A percentile compares a stretch with the other conserved stretches of the same genome.
These are phyloP conservation scores for Candida dendrica DNA, from an alignment of 805 yeast species.

Conservation along the genomic window DNA sequence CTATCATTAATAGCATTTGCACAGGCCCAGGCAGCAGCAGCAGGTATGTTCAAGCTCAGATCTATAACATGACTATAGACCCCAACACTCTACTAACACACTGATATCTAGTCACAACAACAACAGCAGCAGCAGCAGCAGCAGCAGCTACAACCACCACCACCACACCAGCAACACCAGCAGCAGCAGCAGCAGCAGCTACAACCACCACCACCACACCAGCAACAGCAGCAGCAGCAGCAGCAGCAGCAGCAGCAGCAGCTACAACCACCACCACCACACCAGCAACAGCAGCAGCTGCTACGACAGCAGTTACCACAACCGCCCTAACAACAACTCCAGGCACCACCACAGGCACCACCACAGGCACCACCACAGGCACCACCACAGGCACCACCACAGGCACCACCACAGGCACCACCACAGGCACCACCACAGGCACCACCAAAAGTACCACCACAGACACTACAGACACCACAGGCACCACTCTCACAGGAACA, in stretches of 20 bases:
- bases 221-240: constrained; percentile 6
- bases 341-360: background rate
- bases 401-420: constrained; percentile 1
- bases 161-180: constrained; percentile 1
- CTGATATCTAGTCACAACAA: constrained; percentile 4
- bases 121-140: constrained; percentile 1
- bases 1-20: background rate
- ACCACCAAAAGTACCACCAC: background rate
- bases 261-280: background rate
- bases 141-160: constrained; percentile 1
- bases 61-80: too few relatives aligned
- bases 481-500: background rate
- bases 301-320: background rate
- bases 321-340: background rate
- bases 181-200: constrained; percentile 1
- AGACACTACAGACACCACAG: constrained; percentile 1
- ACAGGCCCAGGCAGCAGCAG: background rate
- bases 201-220: constrained; percentile 6
- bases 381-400: background rate
- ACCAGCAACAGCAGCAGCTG: background rate
- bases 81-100: too few relatives aligned
- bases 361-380: constrained; percentile 1
- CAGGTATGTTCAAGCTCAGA: too few relatives aligned
- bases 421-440: background rate
- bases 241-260: background rate